A percentile compares a stretch with the other conserved stretches of the same genome.
These are phyloP conservation scores for Neurospora sp. DNA, from an alignment of 495 filamentous ascomycete genomes.

Conservation along the genomic window DNA sequence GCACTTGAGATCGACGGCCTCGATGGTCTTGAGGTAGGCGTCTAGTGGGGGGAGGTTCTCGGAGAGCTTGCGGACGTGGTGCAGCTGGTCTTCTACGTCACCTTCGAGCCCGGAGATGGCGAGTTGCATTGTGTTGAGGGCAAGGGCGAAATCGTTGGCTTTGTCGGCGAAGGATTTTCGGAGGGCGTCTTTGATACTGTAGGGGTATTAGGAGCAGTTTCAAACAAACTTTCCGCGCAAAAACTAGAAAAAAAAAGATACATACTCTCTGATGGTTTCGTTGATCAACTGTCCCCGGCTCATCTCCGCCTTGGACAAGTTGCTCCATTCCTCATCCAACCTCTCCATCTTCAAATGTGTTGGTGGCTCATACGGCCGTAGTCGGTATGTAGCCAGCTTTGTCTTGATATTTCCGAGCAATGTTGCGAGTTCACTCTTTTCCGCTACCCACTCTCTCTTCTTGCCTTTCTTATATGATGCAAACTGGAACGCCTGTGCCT, in stretches of 20 bases:
- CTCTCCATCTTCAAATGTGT: conserved; percentile 65
- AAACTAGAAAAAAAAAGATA: not conserved
- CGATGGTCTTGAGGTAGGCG: conserved; percentile 75
- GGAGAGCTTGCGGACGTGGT: conserved; percentile 70
- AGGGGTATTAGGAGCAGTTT: conserved; percentile 1
- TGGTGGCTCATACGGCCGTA: conserved; percentile 86
- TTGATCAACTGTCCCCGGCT: conserved; percentile 86
- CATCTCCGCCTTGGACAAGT: conserved; percentile 70
- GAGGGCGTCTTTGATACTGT: conserved; percentile 85
- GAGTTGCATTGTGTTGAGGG: conserved; percentile 83
- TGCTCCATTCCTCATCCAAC: conserved; percentile 73
- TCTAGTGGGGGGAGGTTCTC: conserved; percentile 78
- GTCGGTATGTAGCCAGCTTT: conserved; percentile 86
- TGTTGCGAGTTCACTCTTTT: conserved; percentile 90
- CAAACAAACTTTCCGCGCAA: not conserved
- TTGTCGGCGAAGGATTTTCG: conserved; percentile 88
- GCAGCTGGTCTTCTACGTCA: conserved; percentile 86
- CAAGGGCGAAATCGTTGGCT: conserved; percentile 92
- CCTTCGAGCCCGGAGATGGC: conserved; percentile 92
- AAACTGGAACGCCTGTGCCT: conserved; percentile 73
- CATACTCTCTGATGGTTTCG: conserved; percentile 88
- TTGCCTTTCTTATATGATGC: conserved; percentile 74
- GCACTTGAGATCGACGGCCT: conserved; percentile 74
- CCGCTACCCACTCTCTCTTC: conserved; percentile 91
- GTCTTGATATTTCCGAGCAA: conserved; percentile 98